Evolutionary conservation across 441 rosid genomes (phyloP), one percentile per base, ranked within the genome.

Genomic region (Lepidium campestre): DNA sequence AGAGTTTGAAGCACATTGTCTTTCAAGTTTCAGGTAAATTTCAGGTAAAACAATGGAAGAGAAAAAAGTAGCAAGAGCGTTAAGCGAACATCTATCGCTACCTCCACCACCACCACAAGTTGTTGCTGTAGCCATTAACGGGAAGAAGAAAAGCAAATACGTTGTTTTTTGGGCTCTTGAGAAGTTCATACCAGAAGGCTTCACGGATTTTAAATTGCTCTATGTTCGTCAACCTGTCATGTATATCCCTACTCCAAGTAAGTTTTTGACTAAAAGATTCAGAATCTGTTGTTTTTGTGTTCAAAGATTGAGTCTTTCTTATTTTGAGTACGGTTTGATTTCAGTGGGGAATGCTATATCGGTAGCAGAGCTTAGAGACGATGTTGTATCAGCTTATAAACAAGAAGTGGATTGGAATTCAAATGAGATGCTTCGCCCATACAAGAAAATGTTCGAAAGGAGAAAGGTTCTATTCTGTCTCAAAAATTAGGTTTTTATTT

Each of bases 321-420:
- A 19, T 60, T 10, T 13, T 4, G 60, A 15, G 7, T 56, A 25
- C 5, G 22, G 11, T 39, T 71, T 1, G n/a, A 10, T 73, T 44
- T 59, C 77, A 90, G 99, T 90, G 97, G 99, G 99, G 66, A 93
- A 89, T 74, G 77, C 56, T 8, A 72, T 89, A 61, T 91, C 97
- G 15, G 46, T 93, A 71, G 72, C 95, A 65, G 87, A 89, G 83
- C 87, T 89, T 64, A 84, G 93, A 46, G 90, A 93, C 1, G 96
- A 89, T 41, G 80, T 93, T 18, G 95, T 86, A n/a, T 70, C 82
- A 52, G 96, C 96, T 31, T 89, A 89, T 59, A 89, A n/a, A 83
- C 80, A 89, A 80, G 97, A 93, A 78, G 49, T 77, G 44, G 88
- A 83, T 54, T 89, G 90, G 93, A 80, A 79, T 82, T 69, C 81